These are phyloP conservation scores for Cymbopogon citratus DNA, from an alignment of 176 grass and related monocot genomes.

Conservation along the genomic window DNA sequence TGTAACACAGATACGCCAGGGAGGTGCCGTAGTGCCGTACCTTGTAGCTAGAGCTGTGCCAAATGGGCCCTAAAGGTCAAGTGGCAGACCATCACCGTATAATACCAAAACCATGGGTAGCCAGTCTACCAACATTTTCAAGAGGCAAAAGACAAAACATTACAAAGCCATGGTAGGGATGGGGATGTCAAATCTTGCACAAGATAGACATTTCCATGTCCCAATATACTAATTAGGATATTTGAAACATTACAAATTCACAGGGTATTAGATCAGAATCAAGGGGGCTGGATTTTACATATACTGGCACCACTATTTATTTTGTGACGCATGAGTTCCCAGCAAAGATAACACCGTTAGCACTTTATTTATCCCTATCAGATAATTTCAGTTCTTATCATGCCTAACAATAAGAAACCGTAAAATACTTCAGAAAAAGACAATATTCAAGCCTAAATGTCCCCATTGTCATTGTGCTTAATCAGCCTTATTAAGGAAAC, in stretches of 20 bases:
- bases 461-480: not conserved
- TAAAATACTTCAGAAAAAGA: not conserved
- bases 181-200: not conserved
- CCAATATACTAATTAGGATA: not conserved
- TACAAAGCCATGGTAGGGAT: not conserved
- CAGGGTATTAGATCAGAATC: not conserved
- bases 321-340: not conserved
- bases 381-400: not conserved
- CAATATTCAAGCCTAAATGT: not conserved
- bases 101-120: constrained; percentile 2
- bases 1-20: too few species aligned
- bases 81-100: not conserved
- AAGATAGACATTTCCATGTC: not conserved
- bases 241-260: not conserved
- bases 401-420: not conserved
- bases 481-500: not conserved
- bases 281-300: constrained; percentile 1
- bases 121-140: not conserved
- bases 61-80: not conserved
- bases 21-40: too few species aligned
- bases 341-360: not conserved
- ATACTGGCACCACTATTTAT: not conserved
- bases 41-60: not conserved
- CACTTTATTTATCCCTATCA: not conserved
- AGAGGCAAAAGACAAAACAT: not conserved